Conservation (phyloP, 2,329 filamentous ascomycete species). For the Beauveria australis region DNA sequence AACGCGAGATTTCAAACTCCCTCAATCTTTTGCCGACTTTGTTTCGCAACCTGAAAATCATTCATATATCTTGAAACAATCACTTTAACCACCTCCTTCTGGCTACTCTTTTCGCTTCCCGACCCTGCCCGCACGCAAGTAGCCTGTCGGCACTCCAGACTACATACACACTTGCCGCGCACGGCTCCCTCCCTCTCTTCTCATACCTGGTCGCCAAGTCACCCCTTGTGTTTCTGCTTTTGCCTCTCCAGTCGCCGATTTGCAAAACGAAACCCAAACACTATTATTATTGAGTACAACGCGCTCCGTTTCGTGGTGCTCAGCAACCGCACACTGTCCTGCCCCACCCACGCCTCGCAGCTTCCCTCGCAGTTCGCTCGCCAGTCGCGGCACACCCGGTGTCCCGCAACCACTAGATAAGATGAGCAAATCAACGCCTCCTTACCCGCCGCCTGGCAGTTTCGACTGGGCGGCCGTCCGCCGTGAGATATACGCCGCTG, state of each 20-base stretch:
- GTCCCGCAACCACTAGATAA: neutral
- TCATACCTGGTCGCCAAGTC: neutral
- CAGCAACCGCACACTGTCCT: neutral
- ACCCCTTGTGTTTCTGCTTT: neutral
- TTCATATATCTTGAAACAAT: too few relatives aligned
- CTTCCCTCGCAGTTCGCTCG: neutral
- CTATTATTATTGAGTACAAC: neutral
- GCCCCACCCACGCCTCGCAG: neutral
- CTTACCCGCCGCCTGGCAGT: neutral
- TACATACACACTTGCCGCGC: neutral
- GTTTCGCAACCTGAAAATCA: too few relatives aligned
- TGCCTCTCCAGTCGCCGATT: neutral
- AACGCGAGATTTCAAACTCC: too few relatives aligned
- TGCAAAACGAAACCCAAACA: neutral
- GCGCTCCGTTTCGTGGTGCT: neutral
- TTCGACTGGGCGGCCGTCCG: constrained; percentile 7
- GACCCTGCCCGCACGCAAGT: neutral
- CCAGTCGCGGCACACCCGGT: neutral
- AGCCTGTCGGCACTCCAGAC: neutral
- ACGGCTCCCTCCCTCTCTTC: neutral
- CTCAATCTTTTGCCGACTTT: too few relatives aligned
- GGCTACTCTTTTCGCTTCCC: too few relatives aligned
- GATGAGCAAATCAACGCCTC: neutral
- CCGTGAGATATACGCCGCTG: constrained; percentile 3
- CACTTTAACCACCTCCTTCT: too few relatives aligned